Evolutionary conservation across 371 early-diverging fungal genomes (phyloP).

Genomic region (Saksenaea vasiformis): DNA sequence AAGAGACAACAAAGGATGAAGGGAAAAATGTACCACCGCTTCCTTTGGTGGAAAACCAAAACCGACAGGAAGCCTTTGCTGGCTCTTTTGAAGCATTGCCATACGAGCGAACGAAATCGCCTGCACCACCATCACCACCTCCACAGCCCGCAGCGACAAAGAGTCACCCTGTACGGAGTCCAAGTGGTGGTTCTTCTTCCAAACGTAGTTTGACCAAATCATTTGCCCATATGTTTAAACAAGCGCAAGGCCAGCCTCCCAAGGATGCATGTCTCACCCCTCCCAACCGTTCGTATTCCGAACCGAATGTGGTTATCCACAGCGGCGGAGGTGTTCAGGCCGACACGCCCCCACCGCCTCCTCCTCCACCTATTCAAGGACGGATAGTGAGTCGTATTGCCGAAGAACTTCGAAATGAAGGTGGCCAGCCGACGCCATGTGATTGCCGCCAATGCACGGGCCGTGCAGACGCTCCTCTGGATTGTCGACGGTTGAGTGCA

Average conservation of each 20-base stretch:
- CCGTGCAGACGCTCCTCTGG: neutral
- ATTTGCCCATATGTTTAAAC: slow-evolving; percentile 16
- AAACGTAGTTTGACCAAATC: slow-evolving; percentile 7
- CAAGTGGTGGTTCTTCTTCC: neutral
- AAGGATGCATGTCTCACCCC: neutral
- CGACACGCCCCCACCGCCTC: neutral
- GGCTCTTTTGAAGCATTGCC: slow-evolving; percentile 40
- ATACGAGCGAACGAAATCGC: slow-evolving; percentile 29
- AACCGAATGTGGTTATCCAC: neutral
- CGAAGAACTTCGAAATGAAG: slow-evolving; percentile 33
- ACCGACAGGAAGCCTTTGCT: neutral
- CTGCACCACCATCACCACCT: neutral
- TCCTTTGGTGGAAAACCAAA: slow-evolving; percentile 2
- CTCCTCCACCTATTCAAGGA: slow-evolving; percentile 13
- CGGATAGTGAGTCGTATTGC: slow-evolving; percentile 43
- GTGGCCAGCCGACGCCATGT: slow-evolving; percentile 12
- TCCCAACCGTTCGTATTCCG: neutral
- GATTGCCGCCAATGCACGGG: slow-evolving; percentile 27
- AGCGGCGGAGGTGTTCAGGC: neutral
- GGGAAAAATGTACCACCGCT: neutral
- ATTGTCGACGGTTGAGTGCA: slow-evolving; percentile 30
- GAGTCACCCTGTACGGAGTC: neutral
- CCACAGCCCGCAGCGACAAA: neutral
- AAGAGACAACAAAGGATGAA: neutral
- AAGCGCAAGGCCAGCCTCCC: neutral